Evolutionary conservation across 805 yeast species (phyloP).

Genomic region (Priceomyces melissophilus): DNA sequence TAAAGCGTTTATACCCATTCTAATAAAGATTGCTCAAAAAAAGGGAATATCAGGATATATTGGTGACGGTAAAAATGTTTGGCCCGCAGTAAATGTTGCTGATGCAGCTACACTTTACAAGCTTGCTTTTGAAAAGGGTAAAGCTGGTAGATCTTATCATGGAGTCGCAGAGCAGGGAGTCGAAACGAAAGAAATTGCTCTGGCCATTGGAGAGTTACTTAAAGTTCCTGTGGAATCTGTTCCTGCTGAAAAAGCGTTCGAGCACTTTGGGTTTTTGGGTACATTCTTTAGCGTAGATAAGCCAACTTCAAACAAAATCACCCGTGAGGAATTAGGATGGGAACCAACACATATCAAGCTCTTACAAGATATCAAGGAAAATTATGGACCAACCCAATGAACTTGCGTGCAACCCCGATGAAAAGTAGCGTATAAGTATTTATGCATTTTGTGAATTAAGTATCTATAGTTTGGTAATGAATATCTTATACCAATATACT

Average conservation of each 20-base stretch:
- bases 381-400: too few relatives aligned
- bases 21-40: conserved; percentile 25
- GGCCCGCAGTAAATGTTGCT: conserved; percentile 26
- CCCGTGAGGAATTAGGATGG: background rate
- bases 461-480: too few relatives aligned
- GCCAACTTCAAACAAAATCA: background rate
- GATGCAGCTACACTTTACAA: conserved; percentile 29
- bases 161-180: conserved; percentile 9
- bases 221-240: conserved; percentile 11
- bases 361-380: background rate
- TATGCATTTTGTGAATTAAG: too few relatives aligned
- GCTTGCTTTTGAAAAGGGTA: conserved; percentile 6
- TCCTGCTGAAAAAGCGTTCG: conserved; percentile 8
- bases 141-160: conserved; percentile 2
- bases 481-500: too few relatives aligned
- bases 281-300: too few relatives aligned
- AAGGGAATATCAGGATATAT: conserved; percentile 27
- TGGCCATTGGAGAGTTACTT: conserved; percentile 16
- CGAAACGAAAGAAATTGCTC: conserved; percentile 19
- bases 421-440: too few relatives aligned
- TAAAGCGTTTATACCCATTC: conserved; percentile 17
- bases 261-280: conserved; percentile 1
- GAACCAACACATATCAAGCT: background rate
- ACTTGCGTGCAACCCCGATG: too few relatives aligned
- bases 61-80: conserved; percentile 28